Conservation (phyloP, 2,329 filamentous ascomycete genomes). For the Verticillium longisporum region DNA sequence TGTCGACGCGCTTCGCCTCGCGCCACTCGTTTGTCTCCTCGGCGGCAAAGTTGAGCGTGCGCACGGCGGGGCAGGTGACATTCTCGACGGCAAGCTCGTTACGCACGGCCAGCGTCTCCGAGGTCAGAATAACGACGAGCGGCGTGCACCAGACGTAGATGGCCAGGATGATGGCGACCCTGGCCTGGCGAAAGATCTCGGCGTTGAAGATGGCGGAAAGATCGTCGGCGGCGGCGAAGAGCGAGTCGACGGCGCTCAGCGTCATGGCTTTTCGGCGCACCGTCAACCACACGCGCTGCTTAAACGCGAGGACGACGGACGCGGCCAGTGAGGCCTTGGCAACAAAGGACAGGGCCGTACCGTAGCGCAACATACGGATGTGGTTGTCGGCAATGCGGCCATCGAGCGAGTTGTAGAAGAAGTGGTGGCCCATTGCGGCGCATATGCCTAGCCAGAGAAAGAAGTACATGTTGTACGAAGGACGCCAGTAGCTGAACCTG, state of each 20-base stretch:
- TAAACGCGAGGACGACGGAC: slow-evolving; percentile 20
- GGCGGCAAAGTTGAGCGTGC: slow-evolving; percentile 23
- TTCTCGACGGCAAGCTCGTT: slow-evolving; percentile 14
- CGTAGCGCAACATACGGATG: slow-evolving; percentile 25
- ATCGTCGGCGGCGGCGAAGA: slow-evolving; percentile 25
- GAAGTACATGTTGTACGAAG: slow-evolving; percentile 25
- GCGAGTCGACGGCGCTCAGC: slow-evolving; percentile 16
- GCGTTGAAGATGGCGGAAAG: slow-evolving; percentile 19
- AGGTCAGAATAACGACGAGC: slow-evolving; percentile 29
- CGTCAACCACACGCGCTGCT: slow-evolving; percentile 15
- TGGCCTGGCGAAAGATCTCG: slow-evolving; percentile 22
- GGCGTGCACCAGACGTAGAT: slow-evolving; percentile 29
- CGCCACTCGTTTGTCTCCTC: slow-evolving; percentile 27
- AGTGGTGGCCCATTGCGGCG: slow-evolving; percentile 25
- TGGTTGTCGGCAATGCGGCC: slow-evolving; percentile 23
- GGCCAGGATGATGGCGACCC: slow-evolving; percentile 25
- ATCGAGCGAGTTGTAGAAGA: slow-evolving; percentile 24
- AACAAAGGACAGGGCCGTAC: slow-evolving; percentile 26
- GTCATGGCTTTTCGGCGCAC: slow-evolving; percentile 13
- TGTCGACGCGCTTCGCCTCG: slow-evolving; percentile 18
- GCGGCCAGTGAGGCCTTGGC: slow-evolving; percentile 27
- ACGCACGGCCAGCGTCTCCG: slow-evolving; percentile 26
- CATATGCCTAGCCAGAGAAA: slow-evolving; percentile 23
- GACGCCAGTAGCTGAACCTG: slow-evolving; percentile 27
- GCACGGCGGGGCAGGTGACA: slow-evolving; percentile 19